Conservation (phyloP, 176 grass and related monocot genomes). For the Paspalum notatum region DNA sequence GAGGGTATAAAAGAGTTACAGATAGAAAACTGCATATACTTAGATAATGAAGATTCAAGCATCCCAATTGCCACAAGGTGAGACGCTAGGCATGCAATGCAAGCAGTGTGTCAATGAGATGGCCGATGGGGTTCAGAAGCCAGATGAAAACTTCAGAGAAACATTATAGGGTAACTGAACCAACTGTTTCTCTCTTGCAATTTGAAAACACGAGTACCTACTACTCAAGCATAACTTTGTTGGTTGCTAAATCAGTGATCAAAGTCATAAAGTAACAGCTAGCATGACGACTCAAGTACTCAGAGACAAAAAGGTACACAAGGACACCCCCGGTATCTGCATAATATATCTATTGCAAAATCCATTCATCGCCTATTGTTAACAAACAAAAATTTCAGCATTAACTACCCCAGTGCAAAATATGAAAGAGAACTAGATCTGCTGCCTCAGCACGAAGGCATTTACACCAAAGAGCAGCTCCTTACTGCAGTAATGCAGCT, state of each 20-base stretch:
- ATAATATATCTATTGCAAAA: constrained; percentile 16
- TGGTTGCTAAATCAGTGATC: background rate
- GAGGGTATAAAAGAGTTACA: background rate
- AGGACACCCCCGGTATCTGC: background rate
- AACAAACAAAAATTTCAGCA: constrained; percentile 5
- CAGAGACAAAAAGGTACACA: constrained; percentile 1
- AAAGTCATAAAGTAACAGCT: background rate
- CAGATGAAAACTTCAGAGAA: background rate
- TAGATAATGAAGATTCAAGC: background rate
- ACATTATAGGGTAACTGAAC: background rate
- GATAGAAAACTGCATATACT: constrained; percentile 15
- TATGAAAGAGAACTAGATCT: constrained; percentile 13
- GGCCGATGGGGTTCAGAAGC: background rate
- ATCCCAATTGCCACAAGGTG: constrained; percentile 1
- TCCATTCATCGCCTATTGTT: constrained; percentile 16
- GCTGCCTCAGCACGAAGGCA: background rate
- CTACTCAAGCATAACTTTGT: background rate
- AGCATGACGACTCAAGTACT: background rate
- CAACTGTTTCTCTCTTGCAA: constrained; percentile 4
- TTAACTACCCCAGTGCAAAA: constrained; percentile 8
- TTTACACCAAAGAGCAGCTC: background rate
- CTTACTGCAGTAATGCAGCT: constrained; percentile 13
- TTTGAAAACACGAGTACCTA: background rate
- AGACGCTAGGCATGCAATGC: constrained; percentile 24
- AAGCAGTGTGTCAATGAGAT: background rate